A percentile compares a stretch with the other conserved stretches of the same genome.
Conservation (phyloP, 2,329 filamentous ascomycete species). For the Venturia asperata region DNA sequence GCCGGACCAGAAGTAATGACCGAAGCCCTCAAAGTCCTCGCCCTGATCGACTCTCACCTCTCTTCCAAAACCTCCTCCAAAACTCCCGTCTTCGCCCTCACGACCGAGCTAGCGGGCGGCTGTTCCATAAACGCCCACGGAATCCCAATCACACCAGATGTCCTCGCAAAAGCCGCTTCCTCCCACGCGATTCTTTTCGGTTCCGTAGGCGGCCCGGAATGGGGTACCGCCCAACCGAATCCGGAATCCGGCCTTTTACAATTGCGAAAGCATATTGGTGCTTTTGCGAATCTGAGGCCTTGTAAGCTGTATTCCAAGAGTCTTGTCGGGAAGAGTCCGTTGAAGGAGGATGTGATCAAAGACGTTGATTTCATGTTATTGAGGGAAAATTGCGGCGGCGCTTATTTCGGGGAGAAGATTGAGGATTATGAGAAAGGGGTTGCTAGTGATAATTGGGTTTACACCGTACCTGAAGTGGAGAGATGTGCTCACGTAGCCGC, state of each 20-base stretch:
- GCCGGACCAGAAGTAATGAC: conserved; percentile 46
- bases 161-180: conserved; percentile 36
- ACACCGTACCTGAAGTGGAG: conserved; percentile 41
- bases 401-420: conserved; percentile 44
- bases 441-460: conserved; percentile 45
- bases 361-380: conserved; percentile 46
- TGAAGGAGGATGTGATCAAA: conserved; percentile 40
- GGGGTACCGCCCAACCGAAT: conserved; percentile 37
- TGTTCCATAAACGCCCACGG: conserved; percentile 42
- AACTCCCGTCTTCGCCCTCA: conserved; percentile 27
- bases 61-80: conserved; percentile 19
- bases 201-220: conserved; percentile 44
- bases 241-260: conserved; percentile 41
- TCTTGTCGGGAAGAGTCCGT: conserved; percentile 34
- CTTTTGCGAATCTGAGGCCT: conserved; percentile 47
- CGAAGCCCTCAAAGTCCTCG: conserved; percentile 43
- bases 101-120: conserved; percentile 30
- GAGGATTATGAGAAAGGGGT: conserved; percentile 34
- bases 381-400: conserved; percentile 46
- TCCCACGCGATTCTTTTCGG: conserved; percentile 44
- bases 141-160: conserved; percentile 38
- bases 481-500: conserved; percentile 43
- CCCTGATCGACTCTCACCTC: conserved; percentile 31
- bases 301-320: conserved; percentile 41
- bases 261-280: conserved; percentile 37